A percentile compares a stretch with the other conserved stretches of the same genome.
Conservation (phyloP, 1,284 basidiomycete genomes). For the Tilletia indica region DNA sequence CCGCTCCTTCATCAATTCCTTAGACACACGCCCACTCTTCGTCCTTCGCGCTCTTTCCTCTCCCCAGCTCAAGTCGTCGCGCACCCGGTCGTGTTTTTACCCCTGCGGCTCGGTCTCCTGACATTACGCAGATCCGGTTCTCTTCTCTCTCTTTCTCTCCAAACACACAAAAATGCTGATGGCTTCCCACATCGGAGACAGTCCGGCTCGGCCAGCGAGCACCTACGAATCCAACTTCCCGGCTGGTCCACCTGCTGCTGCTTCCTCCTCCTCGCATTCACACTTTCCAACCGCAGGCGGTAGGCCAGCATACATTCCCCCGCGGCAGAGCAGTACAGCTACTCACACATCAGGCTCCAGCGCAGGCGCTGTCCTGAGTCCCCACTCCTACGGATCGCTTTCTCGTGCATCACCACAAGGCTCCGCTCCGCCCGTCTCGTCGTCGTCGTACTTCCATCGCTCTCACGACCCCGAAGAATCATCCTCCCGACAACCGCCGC, state of each 20-base stretch:
- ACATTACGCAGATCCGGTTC: too few relatives aligned
- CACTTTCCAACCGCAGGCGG: background rate
- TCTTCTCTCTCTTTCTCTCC: too few relatives aligned
- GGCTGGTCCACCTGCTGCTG: background rate
- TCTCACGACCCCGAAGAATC: background rate
- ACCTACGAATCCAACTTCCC: background rate
- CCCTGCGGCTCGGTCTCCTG: too few relatives aligned
- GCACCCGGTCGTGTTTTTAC: too few relatives aligned
- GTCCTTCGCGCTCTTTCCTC: too few relatives aligned
- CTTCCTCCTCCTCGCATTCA: background rate
- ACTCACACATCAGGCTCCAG: background rate
- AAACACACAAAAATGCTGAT: background rate
- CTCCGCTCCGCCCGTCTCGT: background rate
- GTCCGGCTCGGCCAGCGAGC: background rate
- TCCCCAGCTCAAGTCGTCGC: too few relatives aligned
- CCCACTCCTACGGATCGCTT: background rate
- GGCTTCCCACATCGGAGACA: conserved; percentile 4
- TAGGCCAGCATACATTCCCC: background rate
- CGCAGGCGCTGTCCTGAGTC: background rate
- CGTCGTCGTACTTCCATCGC: background rate
- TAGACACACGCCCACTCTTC: too few relatives aligned
- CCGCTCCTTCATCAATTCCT: too few relatives aligned
- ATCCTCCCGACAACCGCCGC: background rate
- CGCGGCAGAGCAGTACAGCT: background rate
- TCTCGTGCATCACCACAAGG: background rate